phyloP scores from a whole-genome alignment of 345 rosid genomes.

The Gossypium stocksii region DNA sequence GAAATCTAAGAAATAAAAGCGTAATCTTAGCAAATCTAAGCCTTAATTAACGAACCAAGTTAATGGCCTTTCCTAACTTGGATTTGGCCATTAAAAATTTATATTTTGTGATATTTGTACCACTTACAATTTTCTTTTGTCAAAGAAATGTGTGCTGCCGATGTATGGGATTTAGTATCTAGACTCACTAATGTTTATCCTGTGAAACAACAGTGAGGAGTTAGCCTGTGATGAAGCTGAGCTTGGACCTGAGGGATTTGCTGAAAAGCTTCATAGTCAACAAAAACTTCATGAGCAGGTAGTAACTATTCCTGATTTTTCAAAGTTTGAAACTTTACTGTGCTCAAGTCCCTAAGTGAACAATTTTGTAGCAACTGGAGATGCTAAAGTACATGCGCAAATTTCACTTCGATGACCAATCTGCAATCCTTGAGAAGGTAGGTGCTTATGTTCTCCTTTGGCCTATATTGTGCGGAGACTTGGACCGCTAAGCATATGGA shows the following conservation, averaged over 20 bases:
- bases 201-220: conserved; percentile 51
- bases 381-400: conserved; percentile 77
- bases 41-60: no score
- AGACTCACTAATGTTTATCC: neutral
- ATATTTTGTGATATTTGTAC: neutral
- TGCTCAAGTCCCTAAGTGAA: neutral
- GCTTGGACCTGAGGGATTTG: conserved; percentile 57
- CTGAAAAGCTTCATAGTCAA: conserved; percentile 45
- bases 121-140: neutral
- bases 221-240: conserved; percentile 83
- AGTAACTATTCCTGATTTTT: neutral
- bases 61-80: no score
- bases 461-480: neutral
- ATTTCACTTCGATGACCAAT: conserved; percentile 64
- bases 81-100: no score
- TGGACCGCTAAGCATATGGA: neutral
- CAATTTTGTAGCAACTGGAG: conserved; percentile 62
- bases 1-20: no score
- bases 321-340: neutral
- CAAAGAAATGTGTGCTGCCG: neutral
- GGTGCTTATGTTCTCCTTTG: neutral
- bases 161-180: neutral
- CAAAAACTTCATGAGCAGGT: conserved; percentile 65
- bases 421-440: conserved; percentile 66
- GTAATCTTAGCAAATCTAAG: no score